Evolutionary conservation across 202 grass and related monocot species (phyloP).

Genomic region (Saccharum hybrid): DNA sequence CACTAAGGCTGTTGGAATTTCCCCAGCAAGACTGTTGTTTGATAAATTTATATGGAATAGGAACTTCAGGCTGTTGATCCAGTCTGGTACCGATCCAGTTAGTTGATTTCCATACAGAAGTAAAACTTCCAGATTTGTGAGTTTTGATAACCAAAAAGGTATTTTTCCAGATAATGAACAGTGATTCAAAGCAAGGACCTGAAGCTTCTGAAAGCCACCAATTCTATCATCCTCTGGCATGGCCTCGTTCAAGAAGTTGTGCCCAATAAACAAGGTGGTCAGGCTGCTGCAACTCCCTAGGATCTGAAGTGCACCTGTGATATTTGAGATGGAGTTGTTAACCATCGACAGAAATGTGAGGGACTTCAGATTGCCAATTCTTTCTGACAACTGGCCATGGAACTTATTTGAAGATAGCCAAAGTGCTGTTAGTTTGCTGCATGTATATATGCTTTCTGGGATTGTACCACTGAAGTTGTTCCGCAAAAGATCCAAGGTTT

Average conservation of each 20-base stretch:
- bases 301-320: constrained; percentile 53
- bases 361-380: constrained; percentile 41
- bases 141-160: constrained; percentile 55
- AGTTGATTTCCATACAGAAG: constrained; percentile 55
- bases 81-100: constrained; percentile 56
- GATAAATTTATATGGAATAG: constrained; percentile 70
- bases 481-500: constrained; percentile 25
- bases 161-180: constrained; percentile 51
- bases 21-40: constrained; percentile 52
- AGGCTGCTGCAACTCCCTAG: constrained; percentile 16
- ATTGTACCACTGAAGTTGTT: constrained; percentile 45
- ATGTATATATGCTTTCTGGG: constrained; percentile 57
- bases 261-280: constrained; percentile 33
- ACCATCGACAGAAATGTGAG: constrained; percentile 31
- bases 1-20: constrained; percentile 45
- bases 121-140: constrained; percentile 50
- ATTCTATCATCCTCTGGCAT: constrained; percentile 41
- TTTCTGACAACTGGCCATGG: constrained; percentile 42
- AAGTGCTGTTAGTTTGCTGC: constrained; percentile 16
- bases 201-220: constrained; percentile 57
- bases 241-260: constrained; percentile 27
- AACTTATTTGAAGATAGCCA: constrained; percentile 36
- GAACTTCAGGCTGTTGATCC: constrained; percentile 44
- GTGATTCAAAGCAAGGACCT: constrained; percentile 44
- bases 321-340: constrained; percentile 31